A percentile compares a stretch with the other conserved stretches of the same genome.
Conservation (phyloP, 176 grass and related monocot genomes). For the Aegilops umbellulata region DNA sequence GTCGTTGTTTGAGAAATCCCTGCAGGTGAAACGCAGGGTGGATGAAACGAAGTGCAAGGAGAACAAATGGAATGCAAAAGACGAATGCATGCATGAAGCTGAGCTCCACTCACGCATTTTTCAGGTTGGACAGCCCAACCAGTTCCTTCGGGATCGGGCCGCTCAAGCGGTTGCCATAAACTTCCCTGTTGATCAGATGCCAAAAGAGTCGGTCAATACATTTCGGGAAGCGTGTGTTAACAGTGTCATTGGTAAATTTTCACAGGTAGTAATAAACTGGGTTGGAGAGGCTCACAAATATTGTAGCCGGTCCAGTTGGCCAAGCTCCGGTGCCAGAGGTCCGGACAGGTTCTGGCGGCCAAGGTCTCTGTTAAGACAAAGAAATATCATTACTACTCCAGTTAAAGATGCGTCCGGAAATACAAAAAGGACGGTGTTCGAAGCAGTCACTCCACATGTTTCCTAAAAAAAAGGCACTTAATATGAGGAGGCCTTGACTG, state of each 20-base stretch:
- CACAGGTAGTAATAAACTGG: no score
- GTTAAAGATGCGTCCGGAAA: no score
- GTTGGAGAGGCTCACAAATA: neutral
- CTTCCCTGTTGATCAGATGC: slow-evolving; percentile 22
- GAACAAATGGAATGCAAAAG: neutral
- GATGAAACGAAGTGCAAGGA: no score
- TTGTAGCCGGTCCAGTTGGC: neutral
- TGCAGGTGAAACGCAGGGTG: slow-evolving; percentile 12
- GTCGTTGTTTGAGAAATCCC: slow-evolving; percentile 73
- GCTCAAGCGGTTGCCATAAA: slow-evolving; percentile 65
- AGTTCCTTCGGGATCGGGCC: slow-evolving; percentile 81
- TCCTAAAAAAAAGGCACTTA: no score
- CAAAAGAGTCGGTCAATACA: neutral
- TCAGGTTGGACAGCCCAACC: slow-evolving; percentile 25
- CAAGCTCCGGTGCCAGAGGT: neutral
- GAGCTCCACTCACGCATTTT: slow-evolving; percentile 42
- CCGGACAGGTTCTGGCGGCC: neutral
- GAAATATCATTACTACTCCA: no score
- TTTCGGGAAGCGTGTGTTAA: no score
- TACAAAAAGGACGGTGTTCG: no score
- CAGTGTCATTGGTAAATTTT: no score
- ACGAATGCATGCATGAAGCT: neutral
- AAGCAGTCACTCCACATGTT: no score
- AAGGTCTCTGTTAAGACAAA: neutral
- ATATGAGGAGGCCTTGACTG: no score